Evolutionary conservation across 106 monocot species (phyloP).

Genomic region (Narthecium ossifragum): DNA sequence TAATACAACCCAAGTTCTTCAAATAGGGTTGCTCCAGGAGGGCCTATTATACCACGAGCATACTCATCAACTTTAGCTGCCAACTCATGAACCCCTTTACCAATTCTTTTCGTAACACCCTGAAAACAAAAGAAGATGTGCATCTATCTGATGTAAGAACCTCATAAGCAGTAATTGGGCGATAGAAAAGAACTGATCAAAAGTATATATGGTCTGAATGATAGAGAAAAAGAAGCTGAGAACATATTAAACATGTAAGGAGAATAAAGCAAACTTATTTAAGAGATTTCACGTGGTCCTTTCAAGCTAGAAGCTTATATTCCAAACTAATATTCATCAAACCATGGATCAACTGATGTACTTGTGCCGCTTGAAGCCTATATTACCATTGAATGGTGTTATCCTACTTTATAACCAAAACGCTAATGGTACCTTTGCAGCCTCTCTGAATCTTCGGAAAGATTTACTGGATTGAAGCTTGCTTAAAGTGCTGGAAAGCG

Average conservation of each 20-base stretch:
- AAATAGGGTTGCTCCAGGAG: constrained; percentile 65
- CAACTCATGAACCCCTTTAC: constrained; percentile 60
- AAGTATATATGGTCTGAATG: background rate
- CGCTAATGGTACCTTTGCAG: constrained; percentile 59
- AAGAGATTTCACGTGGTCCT: background rate
- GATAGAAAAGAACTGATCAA: background rate
- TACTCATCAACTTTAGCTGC: constrained; percentile 86
- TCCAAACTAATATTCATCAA: background rate
- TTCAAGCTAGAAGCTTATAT: background rate
- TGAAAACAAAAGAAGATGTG: constrained; percentile 14
- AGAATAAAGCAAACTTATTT: background rate
- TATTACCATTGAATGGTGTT: too few species aligned
- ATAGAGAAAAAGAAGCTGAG: background rate
- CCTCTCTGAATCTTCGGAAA: constrained; percentile 63
- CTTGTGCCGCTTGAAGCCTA: too few species aligned
- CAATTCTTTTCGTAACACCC: constrained; percentile 72
- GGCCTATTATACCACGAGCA: constrained; percentile 78
- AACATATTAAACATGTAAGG: background rate
- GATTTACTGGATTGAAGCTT: constrained; percentile 81
- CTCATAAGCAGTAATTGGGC: too few species aligned
- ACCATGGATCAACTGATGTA: background rate
- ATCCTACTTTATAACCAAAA: too few species aligned
- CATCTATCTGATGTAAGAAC: background rate
- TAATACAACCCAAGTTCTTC: constrained; percentile 90
- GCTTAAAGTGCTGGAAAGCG: constrained; percentile 61